Evolutionary conservation across 768 basidiomycete species (phyloP).

Genomic region (Macrolepiota fuliginosa): DNA sequence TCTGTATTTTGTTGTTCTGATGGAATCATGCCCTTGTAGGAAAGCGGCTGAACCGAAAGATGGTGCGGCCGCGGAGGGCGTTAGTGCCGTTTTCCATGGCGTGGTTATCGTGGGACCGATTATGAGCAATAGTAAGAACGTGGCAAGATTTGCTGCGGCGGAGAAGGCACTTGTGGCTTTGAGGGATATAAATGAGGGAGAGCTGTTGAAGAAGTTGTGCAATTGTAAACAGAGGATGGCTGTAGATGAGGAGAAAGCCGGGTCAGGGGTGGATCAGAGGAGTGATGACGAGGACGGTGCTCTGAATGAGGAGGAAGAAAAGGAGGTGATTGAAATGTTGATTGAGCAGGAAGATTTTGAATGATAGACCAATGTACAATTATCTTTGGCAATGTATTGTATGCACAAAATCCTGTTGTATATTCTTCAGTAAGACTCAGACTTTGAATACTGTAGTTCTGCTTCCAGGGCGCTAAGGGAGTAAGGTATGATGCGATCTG

Average conservation of each 20-base stretch:
- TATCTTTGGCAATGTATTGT: neutral
- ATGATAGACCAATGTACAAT: neutral
- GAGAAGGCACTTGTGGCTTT: conserved; percentile 58
- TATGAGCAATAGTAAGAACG: conserved; percentile 48
- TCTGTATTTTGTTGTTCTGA: neutral
- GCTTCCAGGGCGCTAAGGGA: too few relatives aligned
- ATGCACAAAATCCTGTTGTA: neutral
- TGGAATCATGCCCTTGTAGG: conserved; percentile 18
- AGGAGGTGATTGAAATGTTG: conserved; percentile 14
- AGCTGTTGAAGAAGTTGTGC: conserved; percentile 39
- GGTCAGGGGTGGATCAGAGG: neutral
- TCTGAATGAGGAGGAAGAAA: neutral
- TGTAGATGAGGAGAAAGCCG: conserved; percentile 7
- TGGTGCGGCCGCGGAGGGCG: conserved; percentile 33
- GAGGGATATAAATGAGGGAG: conserved; percentile 42
- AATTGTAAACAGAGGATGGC: conserved; percentile 25
- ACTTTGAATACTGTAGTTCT: too few relatives aligned
- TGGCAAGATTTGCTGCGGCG: conserved; percentile 70
- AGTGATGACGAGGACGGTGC: neutral
- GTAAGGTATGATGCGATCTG: neutral
- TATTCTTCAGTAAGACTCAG: too few relatives aligned
- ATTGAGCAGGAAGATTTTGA: conserved; percentile 6
- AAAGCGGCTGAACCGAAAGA: conserved; percentile 17
- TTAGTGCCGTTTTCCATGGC: conserved; percentile 61
- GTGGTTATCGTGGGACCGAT: conserved; percentile 57